phyloP scores from a whole-genome alignment of 2,329 filamentous ascomycete species.

The Daldinia sp. region DNA sequence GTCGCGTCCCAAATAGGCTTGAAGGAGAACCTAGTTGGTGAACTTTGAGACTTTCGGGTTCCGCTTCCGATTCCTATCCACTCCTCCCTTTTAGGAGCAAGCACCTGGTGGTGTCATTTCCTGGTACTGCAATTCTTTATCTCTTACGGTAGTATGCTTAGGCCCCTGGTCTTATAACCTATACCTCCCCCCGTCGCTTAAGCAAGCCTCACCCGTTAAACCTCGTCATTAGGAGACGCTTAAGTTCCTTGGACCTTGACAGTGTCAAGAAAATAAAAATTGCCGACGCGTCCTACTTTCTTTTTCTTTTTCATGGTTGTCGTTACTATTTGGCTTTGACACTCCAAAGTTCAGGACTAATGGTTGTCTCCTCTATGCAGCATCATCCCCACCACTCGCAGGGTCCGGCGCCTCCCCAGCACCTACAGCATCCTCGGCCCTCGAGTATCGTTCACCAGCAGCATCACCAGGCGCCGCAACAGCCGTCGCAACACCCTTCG shows the following conservation, averaged over 20 bases:
- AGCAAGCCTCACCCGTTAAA: slow-evolving; percentile 52
- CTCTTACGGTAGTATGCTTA: slow-evolving; percentile 47
- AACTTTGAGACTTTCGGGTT: slow-evolving; percentile 55
- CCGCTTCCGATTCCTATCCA: slow-evolving; percentile 54
- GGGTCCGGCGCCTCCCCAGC: slow-evolving; percentile 74
- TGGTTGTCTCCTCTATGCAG: slow-evolving; percentile 74
- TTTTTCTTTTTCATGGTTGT: slow-evolving; percentile 57
- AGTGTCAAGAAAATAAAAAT: slow-evolving; percentile 59
- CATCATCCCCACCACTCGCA: slow-evolving; percentile 81
- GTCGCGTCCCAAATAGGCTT: slow-evolving; percentile 49
- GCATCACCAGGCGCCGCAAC: slow-evolving; percentile 74
- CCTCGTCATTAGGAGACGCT: slow-evolving; percentile 61
- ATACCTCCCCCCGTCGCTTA: slow-evolving; percentile 49
- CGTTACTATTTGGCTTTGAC: slow-evolving; percentile 52
- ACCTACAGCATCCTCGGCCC: slow-evolving; percentile 78
- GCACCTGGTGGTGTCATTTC: slow-evolving; percentile 50
- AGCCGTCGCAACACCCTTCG: slow-evolving; percentile 70
- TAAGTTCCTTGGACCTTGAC: slow-evolving; percentile 59
- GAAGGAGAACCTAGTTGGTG: slow-evolving; percentile 52
- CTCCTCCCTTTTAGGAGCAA: slow-evolving; percentile 49
- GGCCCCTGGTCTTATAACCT: slow-evolving; percentile 51
- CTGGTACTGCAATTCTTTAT: slow-evolving; percentile 52
- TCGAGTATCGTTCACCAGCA: slow-evolving; percentile 80
- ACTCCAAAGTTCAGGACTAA: slow-evolving; percentile 60
- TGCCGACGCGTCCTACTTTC: slow-evolving; percentile 62